A percentile compares a stretch with the other conserved stretches of the same genome.
These are phyloP conservation scores for Flaveria floridana DNA, from an alignment of 140 eudicot species.

Conservation along the genomic window DNA sequence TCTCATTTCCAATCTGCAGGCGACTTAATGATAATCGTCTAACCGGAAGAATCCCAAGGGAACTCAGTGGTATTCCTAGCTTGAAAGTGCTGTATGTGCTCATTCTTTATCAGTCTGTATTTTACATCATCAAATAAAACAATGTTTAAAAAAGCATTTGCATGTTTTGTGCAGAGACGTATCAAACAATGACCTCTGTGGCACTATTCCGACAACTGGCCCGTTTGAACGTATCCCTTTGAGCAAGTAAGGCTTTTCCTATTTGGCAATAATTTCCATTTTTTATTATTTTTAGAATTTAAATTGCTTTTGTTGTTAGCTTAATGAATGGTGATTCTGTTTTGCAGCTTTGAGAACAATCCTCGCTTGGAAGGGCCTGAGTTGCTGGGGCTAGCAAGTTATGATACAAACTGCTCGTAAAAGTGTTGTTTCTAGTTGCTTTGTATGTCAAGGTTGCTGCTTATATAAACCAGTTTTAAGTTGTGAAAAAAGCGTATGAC, in stretches of 20 bases:
- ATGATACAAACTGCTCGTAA: slow-evolving; percentile 72
- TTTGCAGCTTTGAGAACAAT: slow-evolving; percentile 82
- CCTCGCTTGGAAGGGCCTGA: slow-evolving; percentile 98
- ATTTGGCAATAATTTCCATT: neutral
- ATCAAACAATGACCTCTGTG: slow-evolving; percentile 80
- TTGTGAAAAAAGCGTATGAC: slow-evolving; percentile 30
- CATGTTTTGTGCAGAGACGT: slow-evolving; percentile 67
- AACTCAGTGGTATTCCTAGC: slow-evolving; percentile 54
- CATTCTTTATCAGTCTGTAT: slow-evolving; percentile 9
- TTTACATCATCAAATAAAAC: neutral
- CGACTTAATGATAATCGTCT: slow-evolving; percentile 77
- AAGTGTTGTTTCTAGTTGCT: slow-evolving; percentile 19
- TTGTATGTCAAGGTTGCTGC: slow-evolving; percentile 34
- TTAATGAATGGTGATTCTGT: slow-evolving; percentile 12
- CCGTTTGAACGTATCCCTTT: slow-evolving; percentile 88
- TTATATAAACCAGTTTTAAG: slow-evolving; percentile 30
- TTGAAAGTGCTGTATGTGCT: slow-evolving; percentile 92
- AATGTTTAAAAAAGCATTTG: neutral
- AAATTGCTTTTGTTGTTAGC: neutral
- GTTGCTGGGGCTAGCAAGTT: slow-evolving; percentile 74
- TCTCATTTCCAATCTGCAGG: slow-evolving; percentile 41
- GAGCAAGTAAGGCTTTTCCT: slow-evolving; percentile 62
- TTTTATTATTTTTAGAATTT: neutral
- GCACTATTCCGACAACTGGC: slow-evolving; percentile 85
- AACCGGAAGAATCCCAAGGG: slow-evolving; percentile 77